A percentile compares a stretch with the other conserved stretches of the same genome.
These are phyloP conservation scores for Malassezia nana DNA, from an alignment of 1,284 basidiomycete genomes.

Conservation along the genomic window DNA sequence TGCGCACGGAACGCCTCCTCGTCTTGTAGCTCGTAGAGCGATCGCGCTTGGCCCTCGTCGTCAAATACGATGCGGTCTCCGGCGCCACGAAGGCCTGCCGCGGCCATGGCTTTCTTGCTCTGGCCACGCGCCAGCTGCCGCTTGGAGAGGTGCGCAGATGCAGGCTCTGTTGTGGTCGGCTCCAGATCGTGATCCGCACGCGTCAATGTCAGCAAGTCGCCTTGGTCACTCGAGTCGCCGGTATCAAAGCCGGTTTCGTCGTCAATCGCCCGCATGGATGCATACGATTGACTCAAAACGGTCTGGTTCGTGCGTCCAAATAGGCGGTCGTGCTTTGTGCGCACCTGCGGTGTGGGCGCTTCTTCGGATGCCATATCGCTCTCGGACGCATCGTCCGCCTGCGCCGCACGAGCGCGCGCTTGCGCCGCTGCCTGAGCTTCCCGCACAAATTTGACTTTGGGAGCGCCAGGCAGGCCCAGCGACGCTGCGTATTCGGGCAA, in stretches of 20 bases:
- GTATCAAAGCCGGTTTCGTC: conserved; percentile 16
- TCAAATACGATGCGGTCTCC: conserved; percentile 69
- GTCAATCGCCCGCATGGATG: conserved; percentile 63
- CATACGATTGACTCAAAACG: conserved; percentile 82
- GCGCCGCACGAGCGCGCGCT: conserved; percentile 48
- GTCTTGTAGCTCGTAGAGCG: conserved; percentile 62
- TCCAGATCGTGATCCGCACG: conserved; percentile 72
- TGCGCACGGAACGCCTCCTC: conserved; percentile 61
- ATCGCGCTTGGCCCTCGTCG: conserved; percentile 54
- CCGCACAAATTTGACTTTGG: conserved; percentile 81
- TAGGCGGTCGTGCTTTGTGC: conserved; percentile 95
- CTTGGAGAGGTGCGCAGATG: conserved; percentile 53
- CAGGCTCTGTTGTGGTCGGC: conserved; percentile 27
- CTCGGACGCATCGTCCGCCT: conserved; percentile 27
- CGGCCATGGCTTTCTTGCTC: conserved; percentile 68
- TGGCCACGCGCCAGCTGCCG: conserved; percentile 62
- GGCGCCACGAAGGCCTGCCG: conserved; percentile 72
- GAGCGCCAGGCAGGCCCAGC: conserved; percentile 83
- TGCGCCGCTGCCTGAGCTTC: conserved; percentile 61
- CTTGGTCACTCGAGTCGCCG: conserved; percentile 50
- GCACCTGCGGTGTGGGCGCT: conserved; percentile 37
- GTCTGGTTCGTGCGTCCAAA: conserved; percentile 93
- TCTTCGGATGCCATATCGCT: neutral
- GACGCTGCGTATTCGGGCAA: conserved; percentile 75
- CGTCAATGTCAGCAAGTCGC: conserved; percentile 87